Percentiles rank a stretch among this genome's conserved stretches.
phyloP scores from a whole-genome alignment of 352 stramenopile genomes.

The Globisporangium polare region DNA sequence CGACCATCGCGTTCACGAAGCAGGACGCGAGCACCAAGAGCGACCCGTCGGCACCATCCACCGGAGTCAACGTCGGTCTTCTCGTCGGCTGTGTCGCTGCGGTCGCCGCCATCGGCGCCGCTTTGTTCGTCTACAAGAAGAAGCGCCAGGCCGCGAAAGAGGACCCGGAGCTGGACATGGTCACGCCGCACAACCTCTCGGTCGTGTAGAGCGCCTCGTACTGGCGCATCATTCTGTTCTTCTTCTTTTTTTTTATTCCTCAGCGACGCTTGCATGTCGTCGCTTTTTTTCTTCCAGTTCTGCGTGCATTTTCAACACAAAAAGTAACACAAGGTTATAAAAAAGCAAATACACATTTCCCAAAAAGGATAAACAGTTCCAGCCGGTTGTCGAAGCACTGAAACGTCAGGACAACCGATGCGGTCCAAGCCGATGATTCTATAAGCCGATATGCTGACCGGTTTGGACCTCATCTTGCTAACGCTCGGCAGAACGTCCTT shows the following conservation, averaged over 20 bases:
- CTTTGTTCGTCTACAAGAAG: slow-evolving; percentile 1
- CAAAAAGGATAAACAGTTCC: too few species aligned
- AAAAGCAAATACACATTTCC: too few species aligned
- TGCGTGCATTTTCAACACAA: too few species aligned
- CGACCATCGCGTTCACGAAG: background rate
- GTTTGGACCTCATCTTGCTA: too few species aligned
- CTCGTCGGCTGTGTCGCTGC: background rate
- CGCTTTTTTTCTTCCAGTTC: background rate
- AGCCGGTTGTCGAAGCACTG: too few species aligned
- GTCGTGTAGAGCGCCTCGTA: background rate
- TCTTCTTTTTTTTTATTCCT: background rate
- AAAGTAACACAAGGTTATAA: too few species aligned
- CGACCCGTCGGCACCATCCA: background rate
- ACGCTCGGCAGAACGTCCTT: too few species aligned
- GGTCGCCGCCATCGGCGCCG: slow-evolving; percentile 1
- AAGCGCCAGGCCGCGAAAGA: background rate
- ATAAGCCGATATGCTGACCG: too few species aligned
- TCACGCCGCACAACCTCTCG: background rate
- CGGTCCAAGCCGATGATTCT: background rate
- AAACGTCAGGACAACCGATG: background rate
- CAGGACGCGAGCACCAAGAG: background rate
- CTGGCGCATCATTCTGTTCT: too few species aligned
- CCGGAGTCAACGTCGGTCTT: background rate
- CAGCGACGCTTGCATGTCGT: background rate
- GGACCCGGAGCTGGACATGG: background rate